A percentile compares a stretch with the other conserved stretches of the same genome.
Evolutionary conservation across 352 stramenopile genomes (phyloP).

Genomic region (Globisporangium acanthophoron): DNA sequence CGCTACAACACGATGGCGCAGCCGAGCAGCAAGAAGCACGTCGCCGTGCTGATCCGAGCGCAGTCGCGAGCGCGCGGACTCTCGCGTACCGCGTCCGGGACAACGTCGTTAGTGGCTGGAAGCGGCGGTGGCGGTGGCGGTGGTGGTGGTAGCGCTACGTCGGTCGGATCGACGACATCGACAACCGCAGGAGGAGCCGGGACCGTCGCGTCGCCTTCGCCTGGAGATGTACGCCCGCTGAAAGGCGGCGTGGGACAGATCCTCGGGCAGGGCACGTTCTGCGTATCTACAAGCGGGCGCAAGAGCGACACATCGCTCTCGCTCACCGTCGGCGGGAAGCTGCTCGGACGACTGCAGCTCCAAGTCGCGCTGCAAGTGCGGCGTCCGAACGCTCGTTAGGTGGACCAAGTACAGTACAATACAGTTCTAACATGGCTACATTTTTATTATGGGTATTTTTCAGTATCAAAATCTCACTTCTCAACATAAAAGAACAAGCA

Average conservation of each 20-base stretch:
- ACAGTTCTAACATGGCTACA: neutral
- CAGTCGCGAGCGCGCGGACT: constrained; percentile 23
- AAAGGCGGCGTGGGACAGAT: constrained; percentile 21
- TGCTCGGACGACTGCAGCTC: constrained; percentile 54
- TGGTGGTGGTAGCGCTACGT: neutral
- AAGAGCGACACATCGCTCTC: constrained; percentile 52
- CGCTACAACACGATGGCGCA: constrained; percentile 55
- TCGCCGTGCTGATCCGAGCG: constrained; percentile 45
- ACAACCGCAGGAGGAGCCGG: neutral
- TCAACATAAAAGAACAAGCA: constrained; percentile 7
- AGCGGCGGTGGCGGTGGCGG: neutral
- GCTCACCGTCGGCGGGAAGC: constrained; percentile 54
- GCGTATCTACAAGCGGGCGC: constrained; percentile 38
- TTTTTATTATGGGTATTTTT: no score
- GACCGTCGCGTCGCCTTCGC: neutral
- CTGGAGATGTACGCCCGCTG: neutral
- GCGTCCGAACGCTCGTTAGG: neutral
- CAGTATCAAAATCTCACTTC: neutral
- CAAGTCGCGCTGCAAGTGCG: constrained; percentile 47
- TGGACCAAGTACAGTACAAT: neutral
- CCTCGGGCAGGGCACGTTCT: constrained; percentile 66
- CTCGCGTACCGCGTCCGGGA: constrained; percentile 16
- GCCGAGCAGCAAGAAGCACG: constrained; percentile 50
- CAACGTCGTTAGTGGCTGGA: constrained; percentile 1
- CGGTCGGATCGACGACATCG: neutral